Base-by-base conservation (phyloP, 108 stramenopile species). In the Cyclotella atomus region DNA sequence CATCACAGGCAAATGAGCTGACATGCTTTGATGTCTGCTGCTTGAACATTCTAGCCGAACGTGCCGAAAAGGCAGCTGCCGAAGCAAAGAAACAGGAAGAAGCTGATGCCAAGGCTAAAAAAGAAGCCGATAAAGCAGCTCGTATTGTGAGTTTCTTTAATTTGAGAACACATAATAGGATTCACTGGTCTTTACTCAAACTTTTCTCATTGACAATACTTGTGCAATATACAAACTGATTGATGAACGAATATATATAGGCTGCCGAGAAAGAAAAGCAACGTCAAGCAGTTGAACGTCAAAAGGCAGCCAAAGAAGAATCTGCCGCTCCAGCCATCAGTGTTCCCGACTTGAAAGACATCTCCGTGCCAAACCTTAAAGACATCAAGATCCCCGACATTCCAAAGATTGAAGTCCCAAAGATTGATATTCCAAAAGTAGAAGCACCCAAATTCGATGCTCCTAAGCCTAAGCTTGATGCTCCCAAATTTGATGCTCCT, bases 391-490 rank as follows among this genome's bases (percentile, higher is more conserved):
- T 82, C 27, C 77, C 77, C 35, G 80, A 77, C 44, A 77, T 73
- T 2, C 62, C 71, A 14, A 60, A 59, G 5, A 52, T 77, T 59
- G 60, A 67, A 27, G 47, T 70, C 5, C 81, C 83, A n/a, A 86
- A 88, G 56, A 55, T 92, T 46, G 75, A 88, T 10, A 25, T 70
- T 28, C 68, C 68, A 3, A 71, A 78, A 32, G n/a, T 79, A 19
- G 49, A 55, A 28, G 54, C 57, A 54, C 86, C 83, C 14, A 79
- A 85, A 28, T 24, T 86, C 17, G 78, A 89, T 33, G 43, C 72
- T 36, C n/a, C n/a, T n/a, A n/a, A n/a, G n/a, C 85, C 87, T 7
- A 86, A 85, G 56, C 30, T 85, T 10, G 82, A 85, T 28, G 47
- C 73, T 24, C 86, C 87, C 0, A 76, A 75, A 50, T 50, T 84